Conservation (phyloP, 371 early-diverging fungal species). For the Mortierella sp. region DNA sequence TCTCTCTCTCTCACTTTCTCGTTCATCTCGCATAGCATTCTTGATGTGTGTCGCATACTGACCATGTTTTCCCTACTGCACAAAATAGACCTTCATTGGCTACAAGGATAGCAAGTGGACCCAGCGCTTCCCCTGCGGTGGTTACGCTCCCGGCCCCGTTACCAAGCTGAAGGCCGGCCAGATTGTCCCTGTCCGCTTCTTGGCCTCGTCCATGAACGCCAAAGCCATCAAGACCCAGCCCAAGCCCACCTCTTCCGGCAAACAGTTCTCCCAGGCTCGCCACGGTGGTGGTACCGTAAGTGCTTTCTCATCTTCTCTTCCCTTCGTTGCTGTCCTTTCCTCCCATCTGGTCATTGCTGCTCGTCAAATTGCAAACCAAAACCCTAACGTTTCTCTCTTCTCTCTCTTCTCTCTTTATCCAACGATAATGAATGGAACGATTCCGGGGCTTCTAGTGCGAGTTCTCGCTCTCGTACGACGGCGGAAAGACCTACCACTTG, state of each 20-base stretch:
- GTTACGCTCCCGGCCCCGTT: conserved; percentile 31
- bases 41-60: not conserved
- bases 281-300: conserved; percentile 57
- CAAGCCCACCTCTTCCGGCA: conserved; percentile 24
- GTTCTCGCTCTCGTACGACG: conserved; percentile 77
- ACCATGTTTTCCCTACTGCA: not conserved
- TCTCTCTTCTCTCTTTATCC: not conserved
- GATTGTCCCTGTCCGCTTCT: conserved; percentile 47
- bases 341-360: not conserved
- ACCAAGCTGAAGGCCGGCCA: conserved; percentile 53
- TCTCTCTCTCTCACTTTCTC: not conserved
- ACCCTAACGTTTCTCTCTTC: not conserved
- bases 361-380: not conserved
- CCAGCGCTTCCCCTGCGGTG: conserved; percentile 50
- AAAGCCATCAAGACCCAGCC: conserved; percentile 36
- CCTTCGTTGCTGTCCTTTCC: not conserved
- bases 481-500: conserved; percentile 70
- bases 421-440: not conserved
- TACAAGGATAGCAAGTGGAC: conserved; percentile 48
- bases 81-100: conserved; percentile 44
- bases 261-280: conserved; percentile 51
- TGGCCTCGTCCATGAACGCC: conserved; percentile 44
- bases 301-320: not conserved
- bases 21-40: not conserved
- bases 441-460: conserved; percentile 63